phyloP scores from a whole-genome alignment of 352 stramenopile genomes.

The Globisporangium paroecandrum region DNA sequence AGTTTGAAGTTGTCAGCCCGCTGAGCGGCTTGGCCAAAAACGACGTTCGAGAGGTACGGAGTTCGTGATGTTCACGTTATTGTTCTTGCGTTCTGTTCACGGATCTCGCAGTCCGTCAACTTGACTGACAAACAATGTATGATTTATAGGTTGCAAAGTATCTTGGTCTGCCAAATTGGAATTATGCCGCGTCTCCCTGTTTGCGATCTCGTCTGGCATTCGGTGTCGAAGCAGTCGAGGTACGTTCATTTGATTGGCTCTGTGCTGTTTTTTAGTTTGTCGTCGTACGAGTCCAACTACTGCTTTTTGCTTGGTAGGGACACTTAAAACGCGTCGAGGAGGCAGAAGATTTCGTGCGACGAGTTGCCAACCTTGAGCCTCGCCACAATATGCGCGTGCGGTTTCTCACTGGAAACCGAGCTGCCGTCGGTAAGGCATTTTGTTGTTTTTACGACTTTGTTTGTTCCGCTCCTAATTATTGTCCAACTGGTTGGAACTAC shows the following conservation, averaged over 20 bases:
- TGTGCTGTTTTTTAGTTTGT: not conserved
- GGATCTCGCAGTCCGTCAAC: not conserved
- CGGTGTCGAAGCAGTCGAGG: conserved; percentile 89
- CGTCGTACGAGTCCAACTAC: not conserved
- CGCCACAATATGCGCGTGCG: conserved; percentile 72
- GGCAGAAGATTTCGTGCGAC: conserved; percentile 62
- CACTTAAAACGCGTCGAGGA: conserved; percentile 70
- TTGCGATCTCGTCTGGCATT: conserved; percentile 93
- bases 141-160: conserved; percentile 70
- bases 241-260: conserved; percentile 19
- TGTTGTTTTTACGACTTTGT: not conserved
- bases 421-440: conserved; percentile 49
- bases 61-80: not conserved
- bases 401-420: conserved; percentile 68
- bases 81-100: not conserved
- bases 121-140: not conserved
- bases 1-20: conserved; percentile 93
- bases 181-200: conserved; percentile 94
- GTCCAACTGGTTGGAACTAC: not conserved
- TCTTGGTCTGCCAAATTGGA: conserved; percentile 94
- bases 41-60: conserved; percentile 69
- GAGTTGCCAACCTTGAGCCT: conserved; percentile 33
- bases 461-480: not conserved
- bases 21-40: conserved; percentile 88
- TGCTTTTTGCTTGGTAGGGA: conserved; percentile 23